Percentiles rank a stretch among this genome's conserved stretches.
Evolutionary conservation across 306 rosid species (phyloP).

Genomic region (Carpinus viminea): DNA sequence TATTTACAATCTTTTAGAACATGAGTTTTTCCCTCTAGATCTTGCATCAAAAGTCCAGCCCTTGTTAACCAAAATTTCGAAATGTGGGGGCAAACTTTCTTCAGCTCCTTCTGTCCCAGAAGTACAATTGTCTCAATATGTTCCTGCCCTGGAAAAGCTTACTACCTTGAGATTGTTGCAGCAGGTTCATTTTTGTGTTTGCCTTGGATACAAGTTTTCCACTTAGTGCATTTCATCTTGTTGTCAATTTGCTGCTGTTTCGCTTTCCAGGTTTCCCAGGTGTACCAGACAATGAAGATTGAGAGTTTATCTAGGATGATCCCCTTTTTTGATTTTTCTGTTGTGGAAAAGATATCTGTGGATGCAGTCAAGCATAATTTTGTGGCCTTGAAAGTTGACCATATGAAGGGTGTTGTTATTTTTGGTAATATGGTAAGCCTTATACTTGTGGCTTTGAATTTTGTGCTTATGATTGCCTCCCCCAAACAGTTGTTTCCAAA

Average conservation of each 20-base stretch:
- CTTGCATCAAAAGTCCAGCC: slow-evolving; percentile 82
- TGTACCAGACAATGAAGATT: slow-evolving; percentile 84
- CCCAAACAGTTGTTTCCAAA: neutral
- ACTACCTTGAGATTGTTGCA: slow-evolving; percentile 93
- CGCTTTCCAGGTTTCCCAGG: slow-evolving; percentile 69
- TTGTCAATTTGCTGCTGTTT: slow-evolving; percentile 1
- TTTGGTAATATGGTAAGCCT: slow-evolving; percentile 51
- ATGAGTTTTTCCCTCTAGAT: slow-evolving; percentile 80
- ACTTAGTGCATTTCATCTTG: slow-evolving; percentile 1
- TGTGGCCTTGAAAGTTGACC: slow-evolving; percentile 87
- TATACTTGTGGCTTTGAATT: neutral
- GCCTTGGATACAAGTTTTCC: neutral
- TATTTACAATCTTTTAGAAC: slow-evolving; percentile 81
- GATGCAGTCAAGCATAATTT: slow-evolving; percentile 93
- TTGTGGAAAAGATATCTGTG: slow-evolving; percentile 83
- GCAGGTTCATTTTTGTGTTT: slow-evolving; percentile 54
- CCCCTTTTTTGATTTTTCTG: slow-evolving; percentile 76
- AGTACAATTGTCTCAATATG: slow-evolving; percentile 79
- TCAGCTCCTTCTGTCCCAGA: slow-evolving; percentile 94
- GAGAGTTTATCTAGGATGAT: slow-evolving; percentile 75
- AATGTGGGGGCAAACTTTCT: slow-evolving; percentile 82
- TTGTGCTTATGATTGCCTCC: neutral
- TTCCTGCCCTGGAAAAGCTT: slow-evolving; percentile 72
- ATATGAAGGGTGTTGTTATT: slow-evolving; percentile 64
- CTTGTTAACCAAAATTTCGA: slow-evolving; percentile 64